Evolutionary conservation across 345 rosid genomes (phyloP).

Genomic region (Gossypium australe): DNA sequence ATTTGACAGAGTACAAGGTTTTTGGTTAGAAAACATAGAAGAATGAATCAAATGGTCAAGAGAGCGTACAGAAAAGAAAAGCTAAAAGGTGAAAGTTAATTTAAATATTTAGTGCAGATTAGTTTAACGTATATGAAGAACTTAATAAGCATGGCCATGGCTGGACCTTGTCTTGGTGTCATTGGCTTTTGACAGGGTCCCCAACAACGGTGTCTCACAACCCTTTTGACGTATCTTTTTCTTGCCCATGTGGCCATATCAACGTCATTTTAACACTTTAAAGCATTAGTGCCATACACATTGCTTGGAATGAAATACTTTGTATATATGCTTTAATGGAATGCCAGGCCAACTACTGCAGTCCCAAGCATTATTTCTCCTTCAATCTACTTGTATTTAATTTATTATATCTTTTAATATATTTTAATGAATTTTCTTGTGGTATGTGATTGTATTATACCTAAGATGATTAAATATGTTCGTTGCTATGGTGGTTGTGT

Average conservation of each 20-base stretch:
- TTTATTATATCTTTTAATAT: not conserved
- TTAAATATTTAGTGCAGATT: not conserved
- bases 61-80: slow-evolving; percentile 3
- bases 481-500: not conserved
- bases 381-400: not conserved
- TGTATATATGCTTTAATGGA: slow-evolving; percentile 4
- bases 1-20: slow-evolving; percentile 1
- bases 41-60: not conserved
- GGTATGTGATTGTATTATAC: too few species aligned
- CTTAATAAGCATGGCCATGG: not conserved
- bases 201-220: not conserved
- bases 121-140: slow-evolving; percentile 7
- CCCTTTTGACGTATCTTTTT: not conserved
- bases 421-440: not conserved
- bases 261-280: slow-evolving; percentile 2
- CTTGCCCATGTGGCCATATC: slow-evolving; percentile 1
- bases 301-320: not conserved
- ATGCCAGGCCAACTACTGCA: not conserved
- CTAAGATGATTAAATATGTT: not conserved
- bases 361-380: not conserved
- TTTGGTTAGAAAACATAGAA: not conserved
- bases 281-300: not conserved
- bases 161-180: not conserved
- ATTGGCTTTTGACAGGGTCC: not conserved
- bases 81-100: not conserved